phyloP scores from a whole-genome alignment of 805 yeast genomes.

The Cyberlindnera saturnus region DNA sequence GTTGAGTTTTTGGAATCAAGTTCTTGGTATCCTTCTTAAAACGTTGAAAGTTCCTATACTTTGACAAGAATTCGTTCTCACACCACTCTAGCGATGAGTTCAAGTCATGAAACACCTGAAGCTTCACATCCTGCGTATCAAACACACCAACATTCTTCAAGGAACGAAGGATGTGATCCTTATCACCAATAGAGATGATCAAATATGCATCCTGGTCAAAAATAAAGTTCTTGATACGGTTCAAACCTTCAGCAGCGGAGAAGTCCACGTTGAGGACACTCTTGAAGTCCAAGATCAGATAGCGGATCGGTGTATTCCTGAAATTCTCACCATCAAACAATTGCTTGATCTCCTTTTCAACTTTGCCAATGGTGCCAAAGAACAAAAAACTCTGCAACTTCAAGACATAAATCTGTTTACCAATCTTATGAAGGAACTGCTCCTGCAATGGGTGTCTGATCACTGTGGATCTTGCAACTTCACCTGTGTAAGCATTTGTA shows the following conservation, averaged over 20 bases:
- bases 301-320: constrained; percentile 56
- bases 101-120: constrained; percentile 64
- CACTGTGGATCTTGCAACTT: constrained; percentile 86
- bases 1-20: neutral
- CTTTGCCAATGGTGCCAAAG: constrained; percentile 92
- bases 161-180: constrained; percentile 61
- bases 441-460: constrained; percentile 86
- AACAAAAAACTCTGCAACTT: constrained; percentile 85
- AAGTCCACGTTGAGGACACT: constrained; percentile 79
- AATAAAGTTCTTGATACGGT: constrained; percentile 74
- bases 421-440: constrained; percentile 76
- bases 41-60: constrained; percentile 29
- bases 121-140: constrained; percentile 39
- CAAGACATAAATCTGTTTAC: constrained; percentile 83
- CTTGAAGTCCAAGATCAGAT: constrained; percentile 77
- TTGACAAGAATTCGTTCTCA: constrained; percentile 73
- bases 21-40: constrained; percentile 7
- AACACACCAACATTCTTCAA: constrained; percentile 77
- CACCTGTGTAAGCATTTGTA: constrained; percentile 78
- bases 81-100: constrained; percentile 95
- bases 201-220: constrained; percentile 63
- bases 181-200: constrained; percentile 71
- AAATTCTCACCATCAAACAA: constrained; percentile 46
- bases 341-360: constrained; percentile 68
- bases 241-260: constrained; percentile 94